Evolutionary conservation across 805 yeast genomes (phyloP).

Genomic region (Babjeviella inositovora): DNA sequence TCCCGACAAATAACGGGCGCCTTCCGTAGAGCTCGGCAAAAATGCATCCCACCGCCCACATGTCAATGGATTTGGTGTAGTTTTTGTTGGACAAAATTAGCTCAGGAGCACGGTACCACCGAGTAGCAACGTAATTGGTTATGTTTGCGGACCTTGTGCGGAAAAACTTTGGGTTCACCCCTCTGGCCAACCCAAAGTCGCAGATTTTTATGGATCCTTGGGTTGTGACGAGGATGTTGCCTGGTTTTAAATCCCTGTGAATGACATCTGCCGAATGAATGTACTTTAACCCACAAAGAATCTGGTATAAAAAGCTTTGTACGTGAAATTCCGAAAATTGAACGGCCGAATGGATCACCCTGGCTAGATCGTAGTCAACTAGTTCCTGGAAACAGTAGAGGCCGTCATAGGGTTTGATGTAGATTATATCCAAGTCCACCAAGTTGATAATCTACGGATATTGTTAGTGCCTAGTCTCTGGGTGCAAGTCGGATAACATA

Average conservation of each 20-base stretch:
- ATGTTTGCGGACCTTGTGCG: constrained; percentile 24
- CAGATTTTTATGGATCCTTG: constrained; percentile 74
- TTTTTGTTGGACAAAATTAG: constrained; percentile 41
- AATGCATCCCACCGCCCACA: constrained; percentile 93
- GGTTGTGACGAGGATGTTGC: constrained; percentile 63
- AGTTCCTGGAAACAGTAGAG: constrained; percentile 80
- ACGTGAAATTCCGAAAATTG: constrained; percentile 79
- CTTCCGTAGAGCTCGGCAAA: constrained; percentile 74
- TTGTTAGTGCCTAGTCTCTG: neutral
- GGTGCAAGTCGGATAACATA: constrained; percentile 9
- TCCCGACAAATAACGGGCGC: constrained; percentile 67
- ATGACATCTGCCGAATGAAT: constrained; percentile 87
- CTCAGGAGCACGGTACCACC: constrained; percentile 96
- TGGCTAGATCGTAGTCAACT: constrained; percentile 66
- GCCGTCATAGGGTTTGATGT: constrained; percentile 61
- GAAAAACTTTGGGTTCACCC: constrained; percentile 24
- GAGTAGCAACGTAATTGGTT: constrained; percentile 80
- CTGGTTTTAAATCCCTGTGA: constrained; percentile 88
- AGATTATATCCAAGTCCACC: constrained; percentile 59
- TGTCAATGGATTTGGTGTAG: constrained; percentile 59
- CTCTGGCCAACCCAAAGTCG: constrained; percentile 89
- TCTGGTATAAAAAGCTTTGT: constrained; percentile 61
- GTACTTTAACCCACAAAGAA: constrained; percentile 74
- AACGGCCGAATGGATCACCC: constrained; percentile 62
- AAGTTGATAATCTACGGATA: constrained; percentile 39